Percentiles rank a stretch among this genome's conserved stretches.
Evolutionary conservation across 2,329 filamentous ascomycete genomes (phyloP).

Genomic region (Diplodia sapinea): DNA sequence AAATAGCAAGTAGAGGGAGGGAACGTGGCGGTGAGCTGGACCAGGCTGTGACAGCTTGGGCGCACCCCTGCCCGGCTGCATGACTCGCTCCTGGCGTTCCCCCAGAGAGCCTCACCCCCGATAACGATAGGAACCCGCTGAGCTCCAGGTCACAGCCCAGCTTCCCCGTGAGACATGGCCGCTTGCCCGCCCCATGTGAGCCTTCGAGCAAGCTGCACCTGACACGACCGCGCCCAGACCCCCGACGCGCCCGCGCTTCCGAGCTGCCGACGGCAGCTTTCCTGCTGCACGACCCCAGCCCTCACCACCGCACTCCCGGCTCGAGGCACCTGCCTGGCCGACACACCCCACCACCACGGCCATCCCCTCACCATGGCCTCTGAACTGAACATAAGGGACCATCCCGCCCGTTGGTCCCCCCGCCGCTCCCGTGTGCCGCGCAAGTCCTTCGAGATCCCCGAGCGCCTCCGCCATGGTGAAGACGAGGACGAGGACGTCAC

Average conservation of each 20-base stretch:
- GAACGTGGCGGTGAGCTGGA: slow-evolving; percentile 18
- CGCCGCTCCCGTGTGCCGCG: slow-evolving; percentile 11
- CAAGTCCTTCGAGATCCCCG: slow-evolving; percentile 59
- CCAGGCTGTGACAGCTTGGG: not conserved
- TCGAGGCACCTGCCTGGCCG: slow-evolving; percentile 3
- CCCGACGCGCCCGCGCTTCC: slow-evolving; percentile 14
- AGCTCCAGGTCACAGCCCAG: slow-evolving; percentile 19
- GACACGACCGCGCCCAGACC: slow-evolving; percentile 21
- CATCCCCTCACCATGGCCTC: slow-evolving; percentile 24
- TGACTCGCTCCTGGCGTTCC: slow-evolving; percentile 20
- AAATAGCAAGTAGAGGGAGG: slow-evolving; percentile 2
- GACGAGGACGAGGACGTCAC: slow-evolving; percentile 67
- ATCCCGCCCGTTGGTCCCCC: not conserved
- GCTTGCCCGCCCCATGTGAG: slow-evolving; percentile 6
- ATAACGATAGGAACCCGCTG: slow-evolving; percentile 17
- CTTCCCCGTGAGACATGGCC: slow-evolving; percentile 20
- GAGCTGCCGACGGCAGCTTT: not conserved
- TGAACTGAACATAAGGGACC: slow-evolving; percentile 15
- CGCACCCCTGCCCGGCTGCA: slow-evolving; percentile 9
- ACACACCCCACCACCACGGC: not conserved
- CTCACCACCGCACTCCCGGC: slow-evolving; percentile 11
- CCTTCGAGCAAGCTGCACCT: slow-evolving; percentile 1
- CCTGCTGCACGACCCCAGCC: slow-evolving; percentile 20
- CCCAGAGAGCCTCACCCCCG: slow-evolving; percentile 29
- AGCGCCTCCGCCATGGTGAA: slow-evolving; percentile 63